Evolutionary conservation across 768 basidiomycete genomes (phyloP).

Genomic region (Termitomyces sp.): DNA sequence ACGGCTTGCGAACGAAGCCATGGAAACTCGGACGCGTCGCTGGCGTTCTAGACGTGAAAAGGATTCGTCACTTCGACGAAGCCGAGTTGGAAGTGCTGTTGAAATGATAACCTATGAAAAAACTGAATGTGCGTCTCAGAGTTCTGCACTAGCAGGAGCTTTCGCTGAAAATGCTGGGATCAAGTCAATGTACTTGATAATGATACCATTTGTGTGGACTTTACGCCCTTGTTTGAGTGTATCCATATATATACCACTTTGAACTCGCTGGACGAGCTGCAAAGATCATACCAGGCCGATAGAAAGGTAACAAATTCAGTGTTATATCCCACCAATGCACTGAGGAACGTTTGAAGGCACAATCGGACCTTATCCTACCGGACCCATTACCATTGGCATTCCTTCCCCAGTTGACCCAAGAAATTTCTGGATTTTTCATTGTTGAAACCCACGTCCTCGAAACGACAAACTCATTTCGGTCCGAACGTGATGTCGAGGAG

Average conservation of each 20-base stretch:
- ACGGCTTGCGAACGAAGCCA: slow-evolving; percentile 79
- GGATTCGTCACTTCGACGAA: slow-evolving; percentile 70
- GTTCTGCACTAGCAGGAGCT: neutral
- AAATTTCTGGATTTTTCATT: slow-evolving; percentile 97
- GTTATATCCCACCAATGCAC: neutral
- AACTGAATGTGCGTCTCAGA: slow-evolving; percentile 71
- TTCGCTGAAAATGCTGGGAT: slow-evolving; percentile 8
- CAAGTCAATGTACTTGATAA: slow-evolving; percentile 90
- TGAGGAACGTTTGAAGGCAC: slow-evolving; percentile 51
- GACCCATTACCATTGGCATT: slow-evolving; percentile 58
- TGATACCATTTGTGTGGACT: slow-evolving; percentile 83
- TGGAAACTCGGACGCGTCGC: slow-evolving; percentile 76
- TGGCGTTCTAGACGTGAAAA: slow-evolving; percentile 84
- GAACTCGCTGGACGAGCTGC: slow-evolving; percentile 85
- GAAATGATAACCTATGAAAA: slow-evolving; percentile 92
- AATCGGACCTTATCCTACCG: slow-evolving; percentile 93
- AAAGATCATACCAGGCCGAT: slow-evolving; percentile 93
- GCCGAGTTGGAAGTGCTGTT: slow-evolving; percentile 85
- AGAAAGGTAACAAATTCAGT: slow-evolving; percentile 54
- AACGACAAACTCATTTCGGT: slow-evolving; percentile 87
- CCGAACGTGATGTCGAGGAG: slow-evolving; percentile 85
- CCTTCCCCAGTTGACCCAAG: slow-evolving; percentile 76
- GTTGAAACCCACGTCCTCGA: slow-evolving; percentile 90
- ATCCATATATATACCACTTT: slow-evolving; percentile 94
- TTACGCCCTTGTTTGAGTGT: slow-evolving; percentile 92